Evolutionary conservation across 140 eudicot species (phyloP).

Genomic region (Bidens hawaiensis): DNA sequence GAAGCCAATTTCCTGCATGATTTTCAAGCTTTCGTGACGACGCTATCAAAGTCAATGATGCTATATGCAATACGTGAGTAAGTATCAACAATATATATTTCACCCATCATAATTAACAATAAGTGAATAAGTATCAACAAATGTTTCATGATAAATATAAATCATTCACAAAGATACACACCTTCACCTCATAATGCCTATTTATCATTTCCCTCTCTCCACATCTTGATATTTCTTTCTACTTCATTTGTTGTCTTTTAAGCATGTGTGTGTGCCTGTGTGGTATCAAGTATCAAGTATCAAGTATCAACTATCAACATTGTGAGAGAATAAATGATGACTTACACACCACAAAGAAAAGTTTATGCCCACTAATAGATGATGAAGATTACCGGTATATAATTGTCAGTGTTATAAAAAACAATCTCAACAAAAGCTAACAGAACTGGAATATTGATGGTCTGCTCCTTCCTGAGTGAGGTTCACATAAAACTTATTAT

Average conservation of each 20-base stretch:
- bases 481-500: background rate
- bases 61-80: constrained; percentile 50
- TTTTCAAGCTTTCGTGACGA: constrained; percentile 94
- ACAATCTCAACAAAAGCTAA: too few relatives aligned
- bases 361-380: too few relatives aligned
- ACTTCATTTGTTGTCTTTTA: constrained; percentile 2
- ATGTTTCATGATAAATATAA: background rate
- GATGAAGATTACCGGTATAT: too few relatives aligned
- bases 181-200: background rate
- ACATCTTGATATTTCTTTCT: background rate
- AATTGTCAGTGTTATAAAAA: too few relatives aligned
- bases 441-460: too few relatives aligned
- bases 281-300: too few relatives aligned
- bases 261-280: too few relatives aligned
- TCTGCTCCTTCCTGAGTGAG: too few relatives aligned
- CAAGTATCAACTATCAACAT: too few relatives aligned
- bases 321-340: background rate
- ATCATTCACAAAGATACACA: background rate
- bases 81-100: constrained; percentile 11
- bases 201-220: too few relatives aligned
- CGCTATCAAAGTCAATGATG: constrained; percentile 87
- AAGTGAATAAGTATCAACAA: too few relatives aligned
- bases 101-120: background rate
- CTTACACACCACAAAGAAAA: background rate
- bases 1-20: constrained; percentile 99